A percentile compares a stretch with the other conserved stretches of the same genome.
phyloP scores from a whole-genome alignment of 1,284 basidiomycete species.

The Sporisorium graminicola region DNA sequence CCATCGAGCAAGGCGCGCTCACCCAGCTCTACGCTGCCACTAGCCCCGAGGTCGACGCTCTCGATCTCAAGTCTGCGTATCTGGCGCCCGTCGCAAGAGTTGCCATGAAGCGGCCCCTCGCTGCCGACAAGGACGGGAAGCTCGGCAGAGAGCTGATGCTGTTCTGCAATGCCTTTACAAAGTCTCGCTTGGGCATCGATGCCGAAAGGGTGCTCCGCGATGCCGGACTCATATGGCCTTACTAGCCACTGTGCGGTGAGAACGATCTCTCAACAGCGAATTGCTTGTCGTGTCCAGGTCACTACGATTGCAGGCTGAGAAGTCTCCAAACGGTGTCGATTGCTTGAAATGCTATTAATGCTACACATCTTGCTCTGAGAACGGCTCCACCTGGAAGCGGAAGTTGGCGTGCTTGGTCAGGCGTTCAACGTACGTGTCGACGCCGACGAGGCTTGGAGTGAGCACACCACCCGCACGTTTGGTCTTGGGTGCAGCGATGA shows the following conservation, averaged over 20 bases:
- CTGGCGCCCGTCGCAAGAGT: background rate
- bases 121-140: background rate
- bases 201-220: background rate
- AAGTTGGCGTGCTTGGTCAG: too few relatives aligned
- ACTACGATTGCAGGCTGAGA: too few relatives aligned
- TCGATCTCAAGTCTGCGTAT: background rate
- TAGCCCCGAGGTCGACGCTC: background rate
- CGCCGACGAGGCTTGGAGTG: too few relatives aligned
- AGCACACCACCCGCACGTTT: too few relatives aligned
- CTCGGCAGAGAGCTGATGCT: slow-evolving; percentile 1
- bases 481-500: too few relatives aligned
- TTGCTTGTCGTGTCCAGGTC: too few relatives aligned
- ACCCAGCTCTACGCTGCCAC: slow-evolving; percentile 8
- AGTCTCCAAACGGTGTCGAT: too few relatives aligned
- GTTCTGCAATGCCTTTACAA: background rate
- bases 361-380: too few relatives aligned
- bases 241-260: slow-evolving; percentile 1
- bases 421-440: too few relatives aligned
- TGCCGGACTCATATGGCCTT: background rate
- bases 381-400: too few relatives aligned
- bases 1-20: background rate
- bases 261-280: too few relatives aligned
- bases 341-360: too few relatives aligned
- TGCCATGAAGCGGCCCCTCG: background rate
- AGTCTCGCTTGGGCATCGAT: background rate